Evolutionary conservation across 306 rosid species (phyloP), one percentile per base, ranked within the genome.

Genomic region (Prunus fruticosa): DNA sequence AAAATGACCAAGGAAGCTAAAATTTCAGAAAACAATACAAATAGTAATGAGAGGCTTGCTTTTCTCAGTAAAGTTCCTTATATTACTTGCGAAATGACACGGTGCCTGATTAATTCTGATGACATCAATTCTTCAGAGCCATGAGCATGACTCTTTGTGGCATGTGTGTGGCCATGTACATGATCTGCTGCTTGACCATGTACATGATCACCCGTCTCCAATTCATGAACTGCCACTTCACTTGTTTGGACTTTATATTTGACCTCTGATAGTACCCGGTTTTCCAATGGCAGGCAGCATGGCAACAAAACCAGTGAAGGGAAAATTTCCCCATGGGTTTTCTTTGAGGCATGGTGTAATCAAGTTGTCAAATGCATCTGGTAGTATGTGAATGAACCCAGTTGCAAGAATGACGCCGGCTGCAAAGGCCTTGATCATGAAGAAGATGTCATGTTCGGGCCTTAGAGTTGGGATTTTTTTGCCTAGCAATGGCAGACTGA

Each of bases 351-450:
- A 90, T 0, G 93, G 88, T 0, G 97, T 87, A 2, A 69, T 79
- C 30, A 92, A 71, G 27, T 71, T 87, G 56, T 86, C 71, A 20
- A 83, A 87, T 4, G 96, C 97, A 0, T 90, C 96, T 0, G 97
- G 97, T 3, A 88, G 83, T 71, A 92, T 90, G 78, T 90, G 97
- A 16, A 92, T 62, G 75, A 92, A 92, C 34, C 90, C 92, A 0
- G 96, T 92, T 0, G 89, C 86, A 0, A 88, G 82, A 71, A 92
- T 92, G 1, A 92, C 86, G 13, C 96, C 92, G 0, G 92, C 96
- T 3, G 97, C 96, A 14, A 92, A 92, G 9, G 96, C 96, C 65
- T 86, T 92, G 20, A 90, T 78, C 85, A 88, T 74, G 91, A 87
- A 88, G 67, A 92, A 92, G 0, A 83, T 78, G 71, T 87, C 86